Evolutionary conservation across 2,329 filamentous ascomycete genomes (phyloP).

Genomic region (Curvularia eragrostidis): DNA sequence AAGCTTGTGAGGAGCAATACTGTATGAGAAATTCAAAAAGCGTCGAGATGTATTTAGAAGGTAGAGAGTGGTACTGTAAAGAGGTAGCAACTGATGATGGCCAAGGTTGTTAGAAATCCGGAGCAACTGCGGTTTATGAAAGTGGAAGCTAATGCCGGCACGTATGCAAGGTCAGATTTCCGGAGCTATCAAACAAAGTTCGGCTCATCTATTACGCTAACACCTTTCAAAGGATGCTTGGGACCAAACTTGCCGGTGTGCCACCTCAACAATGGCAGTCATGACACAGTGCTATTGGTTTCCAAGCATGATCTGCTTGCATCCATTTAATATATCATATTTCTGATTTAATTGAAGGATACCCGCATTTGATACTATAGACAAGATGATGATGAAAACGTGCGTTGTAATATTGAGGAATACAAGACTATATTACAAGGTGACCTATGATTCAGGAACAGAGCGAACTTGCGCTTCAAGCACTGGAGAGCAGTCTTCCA

Average conservation of each 20-base stretch:
- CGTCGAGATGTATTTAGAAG: not conserved
- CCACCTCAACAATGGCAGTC: no score
- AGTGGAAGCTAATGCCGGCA: not conserved
- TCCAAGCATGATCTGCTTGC: not conserved
- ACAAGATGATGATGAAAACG: not conserved
- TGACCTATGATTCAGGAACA: not conserved
- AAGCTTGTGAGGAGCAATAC: not conserved
- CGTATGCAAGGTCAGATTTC: not conserved
- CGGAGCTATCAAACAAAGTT: not conserved
- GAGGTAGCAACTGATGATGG: not conserved
- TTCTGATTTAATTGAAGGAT: no score
- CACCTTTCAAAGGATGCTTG: no score
- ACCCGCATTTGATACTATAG: not conserved
- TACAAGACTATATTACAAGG: not conserved
- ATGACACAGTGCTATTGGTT: no score
- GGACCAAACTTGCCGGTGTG: no score
- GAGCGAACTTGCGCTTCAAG: slow-evolving; percentile 1
- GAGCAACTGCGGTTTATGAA: not conserved
- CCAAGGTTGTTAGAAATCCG: not conserved
- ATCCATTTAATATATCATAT: no score
- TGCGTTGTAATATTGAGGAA: no score
- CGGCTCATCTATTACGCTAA: no score
- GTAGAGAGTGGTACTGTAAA: not conserved
- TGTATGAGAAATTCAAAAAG: not conserved
- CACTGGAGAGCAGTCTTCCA: slow-evolving; percentile 1